Evolutionary conservation across 345 rosid genomes (phyloP).

Genomic region (Angophora floribunda): DNA sequence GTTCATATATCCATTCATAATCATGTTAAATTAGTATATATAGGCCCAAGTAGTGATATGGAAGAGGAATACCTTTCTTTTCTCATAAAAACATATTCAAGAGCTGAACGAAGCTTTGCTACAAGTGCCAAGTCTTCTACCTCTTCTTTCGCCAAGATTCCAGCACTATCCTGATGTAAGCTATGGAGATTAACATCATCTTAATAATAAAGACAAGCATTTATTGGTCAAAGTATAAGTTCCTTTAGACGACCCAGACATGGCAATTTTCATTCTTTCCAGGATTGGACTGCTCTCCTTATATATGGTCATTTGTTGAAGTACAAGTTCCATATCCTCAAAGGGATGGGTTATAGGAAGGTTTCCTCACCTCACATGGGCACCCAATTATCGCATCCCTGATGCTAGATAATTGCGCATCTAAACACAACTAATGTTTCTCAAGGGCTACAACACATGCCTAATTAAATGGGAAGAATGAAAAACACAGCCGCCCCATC

Average conservation of each 20-base stretch:
- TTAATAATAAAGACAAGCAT: too few relatives aligned
- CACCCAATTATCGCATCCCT: too few relatives aligned
- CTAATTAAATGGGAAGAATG: neutral
- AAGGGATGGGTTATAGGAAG: neutral
- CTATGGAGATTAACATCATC: neutral
- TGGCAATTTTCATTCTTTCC: neutral
- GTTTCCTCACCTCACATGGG: neutral
- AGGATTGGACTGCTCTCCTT: neutral
- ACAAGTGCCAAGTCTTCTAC: constrained; percentile 87
- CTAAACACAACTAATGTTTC: neutral
- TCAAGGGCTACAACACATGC: neutral
- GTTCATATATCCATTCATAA: neutral
- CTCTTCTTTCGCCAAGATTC: constrained; percentile 78
- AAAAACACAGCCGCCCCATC: neutral
- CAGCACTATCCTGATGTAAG: constrained; percentile 70
- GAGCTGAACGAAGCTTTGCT: constrained; percentile 82
- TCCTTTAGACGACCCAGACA: neutral
- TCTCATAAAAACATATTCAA: constrained; percentile 86
- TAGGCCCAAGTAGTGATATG: neutral
- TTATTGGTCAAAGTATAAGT: neutral
- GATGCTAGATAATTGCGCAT: neutral
- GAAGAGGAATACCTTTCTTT: constrained; percentile 57
- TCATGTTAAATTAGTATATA: neutral
- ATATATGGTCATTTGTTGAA: neutral
- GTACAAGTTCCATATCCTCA: neutral